Evolutionary conservation across 768 basidiomycete genomes (phyloP).

Genomic region (Cyclocybe aegerita): DNA sequence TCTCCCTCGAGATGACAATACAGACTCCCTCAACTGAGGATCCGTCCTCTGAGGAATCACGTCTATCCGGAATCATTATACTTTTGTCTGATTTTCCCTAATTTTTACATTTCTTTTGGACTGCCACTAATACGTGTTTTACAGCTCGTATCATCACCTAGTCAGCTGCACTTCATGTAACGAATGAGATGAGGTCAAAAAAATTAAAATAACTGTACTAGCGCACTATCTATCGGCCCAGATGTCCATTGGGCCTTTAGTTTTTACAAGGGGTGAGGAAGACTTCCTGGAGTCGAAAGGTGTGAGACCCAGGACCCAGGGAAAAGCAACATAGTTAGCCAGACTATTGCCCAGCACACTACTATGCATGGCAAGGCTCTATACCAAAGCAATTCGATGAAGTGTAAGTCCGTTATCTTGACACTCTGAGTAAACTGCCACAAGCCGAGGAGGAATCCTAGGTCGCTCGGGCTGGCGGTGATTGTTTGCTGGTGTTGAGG

Average conservation of each 20-base stretch:
- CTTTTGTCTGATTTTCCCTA: conserved; percentile 56
- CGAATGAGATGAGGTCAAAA: background rate
- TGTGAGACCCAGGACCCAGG: too few species aligned
- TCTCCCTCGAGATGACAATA: conserved; percentile 63
- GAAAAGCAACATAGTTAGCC: background rate
- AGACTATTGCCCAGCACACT: conserved; percentile 4
- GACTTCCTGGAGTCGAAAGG: too few species aligned
- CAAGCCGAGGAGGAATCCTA: background rate
- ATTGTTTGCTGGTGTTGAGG: background rate
- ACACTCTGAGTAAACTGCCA: background rate
- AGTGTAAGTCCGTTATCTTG: background rate
- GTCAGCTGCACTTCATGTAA: too few species aligned
- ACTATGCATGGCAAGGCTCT: conserved; percentile 1
- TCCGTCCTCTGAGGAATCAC: conserved; percentile 62
- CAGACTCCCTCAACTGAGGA: conserved; percentile 94
- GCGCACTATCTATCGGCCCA: too few species aligned
- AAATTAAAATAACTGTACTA: background rate
- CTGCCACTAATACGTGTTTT: conserved; percentile 10
- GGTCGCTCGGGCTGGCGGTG: background rate
- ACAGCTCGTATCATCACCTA: background rate
- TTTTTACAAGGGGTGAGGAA: too few species aligned
- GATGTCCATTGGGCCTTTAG: too few species aligned
- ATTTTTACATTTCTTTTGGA: conserved; percentile 2
- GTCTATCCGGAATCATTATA: conserved; percentile 92
- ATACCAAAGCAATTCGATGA: background rate